Evolutionary conservation across 257 asterid species (phyloP).

Genomic region (Cynanchum wilfordii): DNA sequence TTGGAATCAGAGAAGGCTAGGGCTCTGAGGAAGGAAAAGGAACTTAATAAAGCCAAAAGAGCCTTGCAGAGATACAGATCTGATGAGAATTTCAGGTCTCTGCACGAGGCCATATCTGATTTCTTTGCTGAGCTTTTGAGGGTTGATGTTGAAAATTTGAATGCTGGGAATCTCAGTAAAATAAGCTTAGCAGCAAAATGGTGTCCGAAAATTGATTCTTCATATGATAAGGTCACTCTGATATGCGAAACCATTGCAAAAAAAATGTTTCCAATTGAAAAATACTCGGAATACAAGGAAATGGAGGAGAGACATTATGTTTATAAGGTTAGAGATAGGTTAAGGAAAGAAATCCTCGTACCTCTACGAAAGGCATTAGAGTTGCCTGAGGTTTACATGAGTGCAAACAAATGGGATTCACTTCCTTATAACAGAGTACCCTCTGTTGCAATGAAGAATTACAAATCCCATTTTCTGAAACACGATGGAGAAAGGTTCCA

Average conservation of each 20-base stretch:
- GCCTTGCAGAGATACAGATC: conserved; percentile 29
- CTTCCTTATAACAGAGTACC: conserved; percentile 45
- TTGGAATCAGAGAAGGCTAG: conserved; percentile 32
- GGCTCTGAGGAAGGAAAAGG: conserved; percentile 27
- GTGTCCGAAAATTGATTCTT: conserved; percentile 56
- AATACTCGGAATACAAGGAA: conserved; percentile 22
- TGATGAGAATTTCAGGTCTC: conserved; percentile 32
- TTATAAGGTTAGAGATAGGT: conserved; percentile 41
- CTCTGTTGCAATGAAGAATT: conserved; percentile 54
- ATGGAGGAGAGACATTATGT: conserved; percentile 39
- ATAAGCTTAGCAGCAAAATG: conserved; percentile 55
- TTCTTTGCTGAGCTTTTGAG: conserved; percentile 38
- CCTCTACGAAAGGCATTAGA: conserved; percentile 46
- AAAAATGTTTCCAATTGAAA: conserved; percentile 35
- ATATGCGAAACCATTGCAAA: conserved; percentile 43
- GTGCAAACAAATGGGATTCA: conserved; percentile 44
- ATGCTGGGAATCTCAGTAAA: conserved; percentile 21
- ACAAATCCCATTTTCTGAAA: conserved; percentile 30
- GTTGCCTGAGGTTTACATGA: conserved; percentile 58
- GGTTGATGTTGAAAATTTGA: conserved; percentile 34
- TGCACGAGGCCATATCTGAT: conserved; percentile 36
- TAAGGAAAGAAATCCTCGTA: conserved; percentile 52
- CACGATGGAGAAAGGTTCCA: conserved; percentile 41
- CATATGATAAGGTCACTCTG: conserved; percentile 48
- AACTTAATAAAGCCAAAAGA: conserved; percentile 26